Conservation (phyloP, 2,329 filamentous ascomycete species). For the Ceratocystis harringtonii region DNA sequence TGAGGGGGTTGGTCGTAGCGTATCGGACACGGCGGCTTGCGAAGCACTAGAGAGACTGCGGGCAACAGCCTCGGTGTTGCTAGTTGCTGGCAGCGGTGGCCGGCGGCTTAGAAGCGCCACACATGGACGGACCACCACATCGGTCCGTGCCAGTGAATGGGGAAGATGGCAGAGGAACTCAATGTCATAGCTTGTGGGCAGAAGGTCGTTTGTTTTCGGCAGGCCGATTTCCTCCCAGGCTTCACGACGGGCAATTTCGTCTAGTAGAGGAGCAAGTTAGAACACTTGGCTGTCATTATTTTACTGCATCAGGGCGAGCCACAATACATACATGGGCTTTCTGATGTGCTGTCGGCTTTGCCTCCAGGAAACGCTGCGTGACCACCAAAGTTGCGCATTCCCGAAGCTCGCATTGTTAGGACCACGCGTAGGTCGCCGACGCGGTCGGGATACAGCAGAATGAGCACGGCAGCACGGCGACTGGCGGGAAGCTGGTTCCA, state of each 20-base stretch:
- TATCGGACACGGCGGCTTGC: constrained; percentile 27
- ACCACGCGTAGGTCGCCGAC: constrained; percentile 62
- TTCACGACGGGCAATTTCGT: constrained; percentile 76
- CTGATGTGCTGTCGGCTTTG: constrained; percentile 43
- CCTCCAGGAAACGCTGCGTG: constrained; percentile 80
- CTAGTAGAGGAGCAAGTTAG: constrained; percentile 30
- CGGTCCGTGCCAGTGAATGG: constrained; percentile 55
- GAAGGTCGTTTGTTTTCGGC: constrained; percentile 49
- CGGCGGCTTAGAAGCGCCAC: constrained; percentile 62
- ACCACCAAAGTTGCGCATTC: constrained; percentile 55
- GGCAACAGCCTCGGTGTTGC: constrained; percentile 10
- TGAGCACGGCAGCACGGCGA: constrained; percentile 70
- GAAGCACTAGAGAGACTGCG: constrained; percentile 6
- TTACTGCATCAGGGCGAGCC: not conserved
- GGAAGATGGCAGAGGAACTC: constrained; percentile 81
- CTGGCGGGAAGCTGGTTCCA: constrained; percentile 47
- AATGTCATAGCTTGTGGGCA: constrained; percentile 65
- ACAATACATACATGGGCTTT: constrained; percentile 41
- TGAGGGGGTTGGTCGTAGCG: constrained; percentile 65
- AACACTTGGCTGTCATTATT: not conserved
- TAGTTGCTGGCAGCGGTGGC: constrained; percentile 24
- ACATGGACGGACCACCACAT: constrained; percentile 59
- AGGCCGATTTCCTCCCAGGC: constrained; percentile 89
- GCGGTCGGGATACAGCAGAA: constrained; percentile 75
- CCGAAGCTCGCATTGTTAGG: constrained; percentile 51